Evolutionary conservation across 2,329 filamentous ascomycete genomes (phyloP).

Genomic region (Fusarium palustre): DNA sequence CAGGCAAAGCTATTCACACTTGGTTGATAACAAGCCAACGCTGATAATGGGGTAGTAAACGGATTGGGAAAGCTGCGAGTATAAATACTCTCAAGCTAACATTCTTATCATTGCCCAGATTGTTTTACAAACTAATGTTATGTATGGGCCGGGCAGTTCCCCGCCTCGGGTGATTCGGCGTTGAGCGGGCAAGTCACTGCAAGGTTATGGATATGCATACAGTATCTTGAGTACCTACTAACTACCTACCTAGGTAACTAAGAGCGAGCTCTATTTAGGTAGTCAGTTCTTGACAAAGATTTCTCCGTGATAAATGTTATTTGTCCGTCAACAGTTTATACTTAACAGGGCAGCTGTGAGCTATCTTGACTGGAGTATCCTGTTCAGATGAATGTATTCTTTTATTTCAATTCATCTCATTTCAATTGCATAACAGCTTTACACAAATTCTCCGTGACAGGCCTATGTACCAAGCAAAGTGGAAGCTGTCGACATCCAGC

Average conservation of each 20-base stretch:
- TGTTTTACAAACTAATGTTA: not conserved
- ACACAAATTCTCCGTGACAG: not conserved
- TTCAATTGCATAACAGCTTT: not conserved
- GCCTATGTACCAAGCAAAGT: slow-evolving; percentile 1
- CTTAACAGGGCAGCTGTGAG: not conserved
- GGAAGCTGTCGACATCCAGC: not conserved
- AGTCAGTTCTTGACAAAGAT: slow-evolving; percentile 1
- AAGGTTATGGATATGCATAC: slow-evolving; percentile 13
- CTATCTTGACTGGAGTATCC: not conserved
- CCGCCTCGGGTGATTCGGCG: slow-evolving; percentile 29
- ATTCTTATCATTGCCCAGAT: not conserved
- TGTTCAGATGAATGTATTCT: not conserved
- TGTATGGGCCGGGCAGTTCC: not conserved
- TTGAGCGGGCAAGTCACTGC: slow-evolving; percentile 28
- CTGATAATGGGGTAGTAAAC: not conserved
- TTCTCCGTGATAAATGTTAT: slow-evolving; percentile 1
- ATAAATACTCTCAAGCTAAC: not conserved
- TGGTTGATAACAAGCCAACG: not conserved
- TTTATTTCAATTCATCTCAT: not conserved
- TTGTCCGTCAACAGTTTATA: not conserved
- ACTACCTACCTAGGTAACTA: too few species aligned
- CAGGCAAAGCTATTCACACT: slow-evolving; percentile 21
- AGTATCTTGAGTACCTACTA: too few species aligned
- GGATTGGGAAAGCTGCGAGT: not conserved
- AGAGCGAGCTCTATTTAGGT: not conserved